phyloP scores from a whole-genome alignment of 169 alveolate species.

The Cryptosporidium felis region DNA sequence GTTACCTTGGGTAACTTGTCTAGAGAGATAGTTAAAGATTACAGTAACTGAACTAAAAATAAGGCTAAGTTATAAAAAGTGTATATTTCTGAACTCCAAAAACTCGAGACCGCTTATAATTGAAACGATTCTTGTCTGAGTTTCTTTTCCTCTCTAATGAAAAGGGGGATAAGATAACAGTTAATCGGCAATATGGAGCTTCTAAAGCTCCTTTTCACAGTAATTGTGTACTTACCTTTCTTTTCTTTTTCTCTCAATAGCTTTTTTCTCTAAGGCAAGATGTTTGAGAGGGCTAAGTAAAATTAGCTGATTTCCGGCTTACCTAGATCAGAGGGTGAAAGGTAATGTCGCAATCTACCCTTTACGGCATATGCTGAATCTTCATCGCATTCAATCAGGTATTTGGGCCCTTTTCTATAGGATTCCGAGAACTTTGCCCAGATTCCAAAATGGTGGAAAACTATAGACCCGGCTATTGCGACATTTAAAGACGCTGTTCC shows the following conservation, averaged over 20 bases:
- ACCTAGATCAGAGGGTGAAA: conserved; percentile 59
- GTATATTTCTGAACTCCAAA: too few relatives aligned
- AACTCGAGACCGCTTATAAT: too few relatives aligned
- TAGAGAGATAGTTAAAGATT: background rate
- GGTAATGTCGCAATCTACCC: conserved; percentile 35
- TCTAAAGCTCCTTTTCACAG: background rate
- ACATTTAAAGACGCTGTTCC: conserved; percentile 90
- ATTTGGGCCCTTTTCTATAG: conserved; percentile 76
- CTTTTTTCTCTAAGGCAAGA: conserved; percentile 4
- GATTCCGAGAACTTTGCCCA: conserved; percentile 82
- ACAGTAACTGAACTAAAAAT: too few relatives aligned
- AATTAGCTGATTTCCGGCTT: background rate
- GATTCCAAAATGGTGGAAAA: conserved; percentile 87
- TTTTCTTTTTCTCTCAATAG: conserved; percentile 9
- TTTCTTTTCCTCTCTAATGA: too few relatives aligned
- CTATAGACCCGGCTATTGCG: conserved; percentile 88
- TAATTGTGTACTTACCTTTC: conserved; percentile 38
- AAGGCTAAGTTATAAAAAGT: too few relatives aligned
- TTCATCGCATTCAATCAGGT: conserved; percentile 35
- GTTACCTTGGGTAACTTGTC: background rate
- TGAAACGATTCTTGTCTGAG: too few relatives aligned
- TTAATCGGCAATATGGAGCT: background rate
- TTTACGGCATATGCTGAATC: background rate
- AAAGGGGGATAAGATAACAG: background rate
- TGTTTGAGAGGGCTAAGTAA: background rate